Evolutionary conservation across 768 basidiomycete species (phyloP).

Genomic region (Mycena vitilis): DNA sequence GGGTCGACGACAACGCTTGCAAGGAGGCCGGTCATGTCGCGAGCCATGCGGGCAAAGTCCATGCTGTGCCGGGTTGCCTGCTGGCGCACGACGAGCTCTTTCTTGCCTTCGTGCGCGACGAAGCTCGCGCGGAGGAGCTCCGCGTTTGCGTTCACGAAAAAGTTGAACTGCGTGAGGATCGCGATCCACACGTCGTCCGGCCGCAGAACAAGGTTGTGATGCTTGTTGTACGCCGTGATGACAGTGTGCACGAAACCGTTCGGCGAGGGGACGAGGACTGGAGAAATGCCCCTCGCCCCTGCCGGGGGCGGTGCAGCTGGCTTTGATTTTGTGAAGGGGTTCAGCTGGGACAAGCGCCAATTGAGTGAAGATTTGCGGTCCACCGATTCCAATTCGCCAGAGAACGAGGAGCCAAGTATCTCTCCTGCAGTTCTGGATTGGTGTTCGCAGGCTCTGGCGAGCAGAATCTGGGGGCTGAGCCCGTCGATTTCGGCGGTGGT

Average conservation of each 20-base stretch:
- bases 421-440: conserved; percentile 4
- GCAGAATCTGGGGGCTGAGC: background rate
- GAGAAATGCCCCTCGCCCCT: background rate
- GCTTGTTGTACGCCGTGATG: conserved; percentile 40
- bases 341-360: background rate
- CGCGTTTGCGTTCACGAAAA: conserved; percentile 52
- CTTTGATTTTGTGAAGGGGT: background rate
- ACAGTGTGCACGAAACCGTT: conserved; percentile 42
- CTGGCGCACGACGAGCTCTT: conserved; percentile 33
- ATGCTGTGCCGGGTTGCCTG: conserved; percentile 7
- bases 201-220: conserved; percentile 47
- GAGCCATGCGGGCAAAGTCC: conserved; percentile 39
- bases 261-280: background rate
- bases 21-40: conserved; percentile 5
- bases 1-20: conserved; percentile 24
- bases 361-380: background rate
- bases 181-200: conserved; percentile 56
- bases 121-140: conserved; percentile 47
- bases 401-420: conserved; percentile 13
- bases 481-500: background rate
- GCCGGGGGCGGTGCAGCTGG: background rate
- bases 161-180: conserved; percentile 44
- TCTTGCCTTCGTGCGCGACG: conserved; percentile 41
- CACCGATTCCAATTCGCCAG: background rate
- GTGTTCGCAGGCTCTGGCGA: conserved; percentile 8